Evolutionary conservation across 164 flowering plant genomes (phyloP).

Genomic region (Vitis amurensis): DNA sequence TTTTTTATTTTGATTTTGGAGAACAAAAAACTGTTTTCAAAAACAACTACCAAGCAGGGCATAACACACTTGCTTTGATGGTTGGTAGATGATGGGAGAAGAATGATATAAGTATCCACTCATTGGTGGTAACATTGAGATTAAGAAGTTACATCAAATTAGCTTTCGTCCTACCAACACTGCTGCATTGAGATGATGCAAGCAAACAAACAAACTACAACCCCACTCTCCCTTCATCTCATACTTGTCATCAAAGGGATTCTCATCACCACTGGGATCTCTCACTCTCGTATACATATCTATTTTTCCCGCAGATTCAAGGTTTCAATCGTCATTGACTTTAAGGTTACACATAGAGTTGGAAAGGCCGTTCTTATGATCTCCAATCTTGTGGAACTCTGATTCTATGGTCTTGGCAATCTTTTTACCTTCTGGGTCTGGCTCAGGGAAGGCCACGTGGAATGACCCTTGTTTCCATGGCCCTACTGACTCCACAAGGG

Average conservation of each 20-base stretch:
- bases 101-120: background rate
- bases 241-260: background rate
- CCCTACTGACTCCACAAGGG: conserved; percentile 7
- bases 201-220: background rate
- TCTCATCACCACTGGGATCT: background rate
- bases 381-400: conserved; percentile 37
- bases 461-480: conserved; percentile 49
- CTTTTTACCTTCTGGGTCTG: conserved; percentile 43
- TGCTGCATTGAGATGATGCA: conserved; percentile 41
- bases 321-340: conserved; percentile 20
- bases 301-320: background rate
- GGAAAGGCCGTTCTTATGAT: conserved; percentile 31
- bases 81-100: too few species aligned
- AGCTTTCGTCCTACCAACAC: conserved; percentile 4
- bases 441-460: conserved; percentile 53
- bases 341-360: conserved; percentile 28
- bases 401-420: conserved; percentile 52
- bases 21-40: too few species aligned
- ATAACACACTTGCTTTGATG: too few species aligned
- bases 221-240: background rate
- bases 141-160: background rate
- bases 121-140: conserved; percentile 3
- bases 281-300: background rate
- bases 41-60: too few species aligned
- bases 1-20: too few species aligned